Evolutionary conservation across 202 grass and related monocot genomes (phyloP).

Genomic region (Setaria viridis): DNA sequence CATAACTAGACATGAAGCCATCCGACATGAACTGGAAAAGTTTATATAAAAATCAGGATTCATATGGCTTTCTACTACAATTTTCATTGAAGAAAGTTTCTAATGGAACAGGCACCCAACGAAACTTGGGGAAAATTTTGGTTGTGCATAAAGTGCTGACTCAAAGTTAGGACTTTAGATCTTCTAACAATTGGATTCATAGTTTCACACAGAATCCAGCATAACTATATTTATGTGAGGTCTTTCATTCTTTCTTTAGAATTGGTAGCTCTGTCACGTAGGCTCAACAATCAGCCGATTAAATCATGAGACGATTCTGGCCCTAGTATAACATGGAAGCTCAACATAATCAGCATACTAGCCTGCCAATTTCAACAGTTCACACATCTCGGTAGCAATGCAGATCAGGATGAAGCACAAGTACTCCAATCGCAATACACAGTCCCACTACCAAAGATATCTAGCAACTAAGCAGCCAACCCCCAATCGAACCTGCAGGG

Average conservation of each 20-base stretch:
- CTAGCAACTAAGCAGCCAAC: not conserved
- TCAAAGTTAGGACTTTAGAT: not conserved
- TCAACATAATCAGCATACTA: not conserved
- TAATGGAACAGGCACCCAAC: slow-evolving; percentile 15
- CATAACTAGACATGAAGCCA: slow-evolving; percentile 16
- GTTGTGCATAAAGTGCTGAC: not conserved
- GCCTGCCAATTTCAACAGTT: not conserved
- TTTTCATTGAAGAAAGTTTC: not conserved
- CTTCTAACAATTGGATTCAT: not conserved
- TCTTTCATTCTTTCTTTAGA: not conserved
- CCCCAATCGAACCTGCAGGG: slow-evolving; percentile 54
- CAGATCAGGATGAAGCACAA: slow-evolving; percentile 1
- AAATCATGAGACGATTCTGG: slow-evolving; percentile 9
- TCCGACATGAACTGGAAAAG: slow-evolving; percentile 27
- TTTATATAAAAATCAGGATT: slow-evolving; percentile 7
- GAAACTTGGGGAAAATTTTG: not conserved
- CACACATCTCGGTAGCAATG: not conserved
- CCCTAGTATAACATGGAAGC: not conserved
- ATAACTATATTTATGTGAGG: not conserved
- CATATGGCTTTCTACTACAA: not conserved
- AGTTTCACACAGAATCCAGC: not conserved
- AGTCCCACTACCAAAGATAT: slow-evolving; percentile 9
- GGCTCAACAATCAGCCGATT: not conserved
- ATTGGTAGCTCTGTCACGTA: not conserved
- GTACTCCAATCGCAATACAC: not conserved